Percentiles rank a stretch among this genome's conserved stretches.
Evolutionary conservation across 2,329 filamentous ascomycete species (phyloP).

Genomic region (Bimuria novae-zelandiae): DNA sequence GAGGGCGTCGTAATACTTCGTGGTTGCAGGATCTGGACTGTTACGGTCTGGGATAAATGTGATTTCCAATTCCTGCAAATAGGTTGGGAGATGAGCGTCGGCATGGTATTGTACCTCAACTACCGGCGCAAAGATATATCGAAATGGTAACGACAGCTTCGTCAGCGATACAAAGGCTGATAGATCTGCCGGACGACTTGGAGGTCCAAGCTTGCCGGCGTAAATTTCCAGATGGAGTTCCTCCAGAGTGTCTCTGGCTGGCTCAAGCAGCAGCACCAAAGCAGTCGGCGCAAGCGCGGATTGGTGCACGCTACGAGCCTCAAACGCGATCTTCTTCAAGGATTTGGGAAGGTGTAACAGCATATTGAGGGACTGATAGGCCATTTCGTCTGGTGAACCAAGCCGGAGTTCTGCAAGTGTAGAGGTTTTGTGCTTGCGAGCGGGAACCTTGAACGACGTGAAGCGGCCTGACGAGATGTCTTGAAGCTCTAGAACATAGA

Average conservation of each 20-base stretch:
- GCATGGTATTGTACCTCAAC: neutral
- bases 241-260: constrained; percentile 6
- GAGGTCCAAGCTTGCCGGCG: neutral
- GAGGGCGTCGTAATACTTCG: neutral
- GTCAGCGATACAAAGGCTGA: constrained; percentile 3
- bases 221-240: neutral
- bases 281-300: neutral
- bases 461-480: neutral
- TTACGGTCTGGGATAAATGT: too few species aligned
- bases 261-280: constrained; percentile 2
- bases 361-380: neutral
- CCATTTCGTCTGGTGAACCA: neutral
- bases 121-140: constrained; percentile 1
- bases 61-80: neutral
- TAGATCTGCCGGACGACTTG: neutral
- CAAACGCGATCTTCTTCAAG: constrained; percentile 3
- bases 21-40: neutral
- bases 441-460: neutral
- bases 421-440: neutral
- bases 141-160: constrained; percentile 3
- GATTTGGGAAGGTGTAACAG: neutral
- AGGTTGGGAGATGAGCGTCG: neutral
- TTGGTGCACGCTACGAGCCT: neutral
- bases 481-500: constrained; percentile 8
- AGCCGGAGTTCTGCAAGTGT: constrained; percentile 7